phyloP scores from a whole-genome alignment of 345 rosid genomes.

The Lepidium aucheri region DNA sequence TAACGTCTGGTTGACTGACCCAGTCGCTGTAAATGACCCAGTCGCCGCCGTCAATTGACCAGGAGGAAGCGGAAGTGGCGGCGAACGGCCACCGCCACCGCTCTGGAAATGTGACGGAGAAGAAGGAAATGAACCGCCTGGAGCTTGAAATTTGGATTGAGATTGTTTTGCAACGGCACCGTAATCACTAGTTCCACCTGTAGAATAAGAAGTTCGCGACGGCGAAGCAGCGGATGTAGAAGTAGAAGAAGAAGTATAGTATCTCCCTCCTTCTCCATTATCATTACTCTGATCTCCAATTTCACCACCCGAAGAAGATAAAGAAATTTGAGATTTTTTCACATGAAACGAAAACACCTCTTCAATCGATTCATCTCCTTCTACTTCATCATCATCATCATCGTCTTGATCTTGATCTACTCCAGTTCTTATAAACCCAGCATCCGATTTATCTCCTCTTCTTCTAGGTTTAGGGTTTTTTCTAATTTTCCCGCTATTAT shows the following conservation, averaged over 20 bases:
- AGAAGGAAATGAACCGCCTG: conserved; percentile 5
- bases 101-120: background rate
- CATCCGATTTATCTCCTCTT: background rate
- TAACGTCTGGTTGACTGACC: too few species aligned
- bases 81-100: conserved; percentile 5
- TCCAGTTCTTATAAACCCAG: background rate
- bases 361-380: background rate
- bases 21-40: background rate
- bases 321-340: background rate
- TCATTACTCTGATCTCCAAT: background rate
- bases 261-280: conserved; percentile 8
- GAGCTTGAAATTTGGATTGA: conserved; percentile 23
- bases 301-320: conserved; percentile 8
- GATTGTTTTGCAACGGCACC: conserved; percentile 10
- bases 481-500: conserved; percentile 18
- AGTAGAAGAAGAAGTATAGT: conserved; percentile 14
- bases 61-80: conserved; percentile 27
- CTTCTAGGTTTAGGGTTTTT: conserved; percentile 22
- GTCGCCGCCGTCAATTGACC: conserved; percentile 9
- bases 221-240: conserved; percentile 11
- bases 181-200: background rate
- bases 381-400: background rate
- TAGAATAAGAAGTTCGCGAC: conserved; percentile 9
- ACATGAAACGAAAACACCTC: conserved; percentile 19
- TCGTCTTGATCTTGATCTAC: background rate